Conservation (phyloP, 1,284 basidiomycete species). For the Violaceomyces palustris region DNA sequence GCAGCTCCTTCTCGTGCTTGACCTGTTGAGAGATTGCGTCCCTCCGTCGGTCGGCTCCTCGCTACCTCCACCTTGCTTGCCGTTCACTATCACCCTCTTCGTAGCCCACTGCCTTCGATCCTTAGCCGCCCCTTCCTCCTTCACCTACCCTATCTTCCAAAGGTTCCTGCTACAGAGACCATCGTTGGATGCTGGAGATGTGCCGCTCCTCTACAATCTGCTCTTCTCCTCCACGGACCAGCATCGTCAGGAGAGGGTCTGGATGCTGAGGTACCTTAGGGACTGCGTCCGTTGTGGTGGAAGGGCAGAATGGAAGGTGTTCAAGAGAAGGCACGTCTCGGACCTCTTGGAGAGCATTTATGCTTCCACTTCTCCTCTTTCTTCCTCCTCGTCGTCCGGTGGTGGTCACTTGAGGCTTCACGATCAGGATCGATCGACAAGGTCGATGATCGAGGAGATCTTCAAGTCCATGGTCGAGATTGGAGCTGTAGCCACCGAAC, state of each 20-base stretch:
- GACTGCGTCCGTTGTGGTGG: slow-evolving; percentile 67
- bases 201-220: slow-evolving; percentile 79
- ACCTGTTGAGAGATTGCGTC: slow-evolving; percentile 57
- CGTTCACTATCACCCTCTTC: slow-evolving; percentile 73
- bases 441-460: slow-evolving; percentile 5
- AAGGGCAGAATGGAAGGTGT: slow-evolving; percentile 71
- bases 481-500: slow-evolving; percentile 22
- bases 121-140: slow-evolving; percentile 71
- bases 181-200: slow-evolving; percentile 67
- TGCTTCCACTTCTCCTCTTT: slow-evolving; percentile 59
- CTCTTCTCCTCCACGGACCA: slow-evolving; percentile 70
- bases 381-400: not conserved
- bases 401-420: not conserved
- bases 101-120: slow-evolving; percentile 72
- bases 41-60: too few relatives aligned
- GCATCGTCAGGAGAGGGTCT: slow-evolving; percentile 71
- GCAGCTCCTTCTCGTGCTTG: slow-evolving; percentile 71
- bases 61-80: slow-evolving; percentile 57
- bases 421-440: not conserved
- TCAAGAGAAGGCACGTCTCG: slow-evolving; percentile 79
- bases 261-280: slow-evolving; percentile 78
- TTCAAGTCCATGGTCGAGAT: slow-evolving; percentile 15
- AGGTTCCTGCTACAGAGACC: slow-evolving; percentile 80
- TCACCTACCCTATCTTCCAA: slow-evolving; percentile 72
- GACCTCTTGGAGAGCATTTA: slow-evolving; percentile 74